Evolutionary conservation across 1,139 yeast species (phyloP).

Genomic region (Hansenula sp.): DNA sequence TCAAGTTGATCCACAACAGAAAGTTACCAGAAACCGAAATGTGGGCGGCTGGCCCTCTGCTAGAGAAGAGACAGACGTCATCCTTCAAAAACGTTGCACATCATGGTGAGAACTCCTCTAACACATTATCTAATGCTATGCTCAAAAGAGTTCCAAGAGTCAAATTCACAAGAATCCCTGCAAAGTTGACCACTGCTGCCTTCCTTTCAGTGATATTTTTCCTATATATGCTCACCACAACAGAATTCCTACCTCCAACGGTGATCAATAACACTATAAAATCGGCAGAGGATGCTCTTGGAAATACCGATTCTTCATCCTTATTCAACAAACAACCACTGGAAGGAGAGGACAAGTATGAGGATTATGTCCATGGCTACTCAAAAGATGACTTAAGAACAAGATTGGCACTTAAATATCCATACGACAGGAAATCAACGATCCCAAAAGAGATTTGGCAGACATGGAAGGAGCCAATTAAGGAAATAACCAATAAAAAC

Average conservation of each 20-base stretch:
- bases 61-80: too few species aligned
- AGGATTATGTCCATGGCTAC: slow-evolving; percentile 9
- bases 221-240: not conserved
- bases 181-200: not conserved
- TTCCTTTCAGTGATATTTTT: not conserved
- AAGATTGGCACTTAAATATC: slow-evolving; percentile 10
- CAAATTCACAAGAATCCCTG: not conserved
- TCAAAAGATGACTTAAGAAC: slow-evolving; percentile 6
- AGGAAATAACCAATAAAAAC: slow-evolving; percentile 9
- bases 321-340: not conserved
- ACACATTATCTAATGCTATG: too few species aligned
- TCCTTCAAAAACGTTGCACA: too few species aligned
- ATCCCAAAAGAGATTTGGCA: slow-evolving; percentile 22
- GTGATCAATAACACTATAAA: not conserved
- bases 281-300: not conserved
- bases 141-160: not conserved
- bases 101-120: too few species aligned
- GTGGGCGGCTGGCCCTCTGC: too few species aligned
- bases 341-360: not conserved
- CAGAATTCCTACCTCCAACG: not conserved
- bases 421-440: slow-evolving; percentile 9
- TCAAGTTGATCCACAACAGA: too few species aligned
- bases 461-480: slow-evolving; percentile 15
- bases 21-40: too few species aligned
- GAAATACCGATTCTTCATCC: not conserved